Evolutionary conservation across 495 filamentous ascomycete genomes (phyloP).

Genomic region (Chaetomium fimeti): DNA sequence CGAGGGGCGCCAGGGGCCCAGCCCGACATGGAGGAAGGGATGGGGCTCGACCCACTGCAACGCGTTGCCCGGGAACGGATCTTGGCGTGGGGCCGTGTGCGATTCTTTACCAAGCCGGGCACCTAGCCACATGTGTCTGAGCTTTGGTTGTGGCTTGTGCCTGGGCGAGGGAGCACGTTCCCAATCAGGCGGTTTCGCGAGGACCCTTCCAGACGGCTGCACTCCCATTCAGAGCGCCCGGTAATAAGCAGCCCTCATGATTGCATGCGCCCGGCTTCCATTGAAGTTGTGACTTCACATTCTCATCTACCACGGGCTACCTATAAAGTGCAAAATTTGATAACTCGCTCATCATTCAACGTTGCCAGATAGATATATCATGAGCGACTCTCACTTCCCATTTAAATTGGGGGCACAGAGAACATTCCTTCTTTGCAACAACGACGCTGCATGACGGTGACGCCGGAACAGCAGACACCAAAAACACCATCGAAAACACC

Average conservation of each 20-base stretch:
- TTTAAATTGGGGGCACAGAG: not conserved
- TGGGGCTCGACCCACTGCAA: not conserved
- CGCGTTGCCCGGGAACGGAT: conserved; percentile 5
- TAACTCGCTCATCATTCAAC: not conserved
- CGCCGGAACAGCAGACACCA: too few relatives aligned
- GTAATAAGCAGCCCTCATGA: too few relatives aligned
- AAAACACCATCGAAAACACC: too few relatives aligned
- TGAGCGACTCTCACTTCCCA: not conserved
- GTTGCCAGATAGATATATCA: not conserved
- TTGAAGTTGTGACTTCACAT: not conserved
- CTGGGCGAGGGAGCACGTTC: too few relatives aligned
- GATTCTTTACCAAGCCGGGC: too few relatives aligned
- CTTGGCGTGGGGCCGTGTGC: not conserved
- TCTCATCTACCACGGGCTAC: too few relatives aligned
- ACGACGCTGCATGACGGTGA: not conserved
- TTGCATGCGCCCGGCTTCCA: too few relatives aligned
- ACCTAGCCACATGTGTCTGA: too few relatives aligned
- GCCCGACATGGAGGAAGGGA: not conserved
- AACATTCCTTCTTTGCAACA: not conserved
- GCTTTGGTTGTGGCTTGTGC: too few relatives aligned
- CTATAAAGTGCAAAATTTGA: not conserved
- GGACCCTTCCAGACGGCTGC: too few relatives aligned
- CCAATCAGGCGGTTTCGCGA: too few relatives aligned
- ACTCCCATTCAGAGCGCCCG: too few relatives aligned
- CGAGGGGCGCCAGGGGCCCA: not conserved